These are phyloP conservation scores for Sporothrix brunneoviolacea DNA, from an alignment of 2,329 filamentous ascomycete genomes.

Conservation along the genomic window DNA sequence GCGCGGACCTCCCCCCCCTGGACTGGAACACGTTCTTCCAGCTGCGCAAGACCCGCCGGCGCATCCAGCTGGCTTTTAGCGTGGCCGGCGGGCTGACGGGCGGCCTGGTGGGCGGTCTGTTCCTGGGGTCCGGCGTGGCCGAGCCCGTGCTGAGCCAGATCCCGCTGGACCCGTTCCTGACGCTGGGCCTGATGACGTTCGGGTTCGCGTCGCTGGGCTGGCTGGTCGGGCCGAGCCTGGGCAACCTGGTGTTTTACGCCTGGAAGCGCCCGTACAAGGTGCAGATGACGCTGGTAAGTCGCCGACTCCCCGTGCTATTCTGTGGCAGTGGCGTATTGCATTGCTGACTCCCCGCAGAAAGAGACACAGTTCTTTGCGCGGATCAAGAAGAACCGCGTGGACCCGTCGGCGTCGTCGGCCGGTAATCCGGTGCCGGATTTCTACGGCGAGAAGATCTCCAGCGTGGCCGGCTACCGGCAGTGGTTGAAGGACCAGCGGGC, in stretches of 20 bases:
- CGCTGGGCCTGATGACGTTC: conserved; percentile 73
- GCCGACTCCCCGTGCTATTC: background rate
- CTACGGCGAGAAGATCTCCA: conserved; percentile 96
- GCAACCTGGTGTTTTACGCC: conserved; percentile 71
- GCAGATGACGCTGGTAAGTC: conserved; percentile 63
- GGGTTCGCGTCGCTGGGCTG: conserved; percentile 76
- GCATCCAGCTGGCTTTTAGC: conserved; percentile 75
- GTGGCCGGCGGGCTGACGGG: conserved; percentile 56
- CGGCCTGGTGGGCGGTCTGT: conserved; percentile 55
- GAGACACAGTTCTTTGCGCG: conserved; percentile 89
- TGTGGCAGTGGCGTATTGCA: background rate
- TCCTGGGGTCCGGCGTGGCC: conserved; percentile 64
- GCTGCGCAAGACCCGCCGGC: conserved; percentile 76
- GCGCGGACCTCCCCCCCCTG: conserved; percentile 36
- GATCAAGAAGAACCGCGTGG: conserved; percentile 86
- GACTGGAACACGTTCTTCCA: conserved; percentile 93
- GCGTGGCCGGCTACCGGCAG: conserved; percentile 80
- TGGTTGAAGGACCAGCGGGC: conserved; percentile 98
- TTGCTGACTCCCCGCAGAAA: conserved; percentile 43
- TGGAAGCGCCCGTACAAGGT: conserved; percentile 63
- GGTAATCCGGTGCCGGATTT: conserved; percentile 95
- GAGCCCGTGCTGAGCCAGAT: conserved; percentile 65
- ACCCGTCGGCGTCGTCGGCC: conserved; percentile 81
- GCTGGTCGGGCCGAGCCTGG: conserved; percentile 77
- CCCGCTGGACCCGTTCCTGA: conserved; percentile 81